Evolutionary conservation across 1,139 yeast genomes (phyloP), one percentile per base, ranked within the genome.

Genomic region (Candida tunisiensis): DNA sequence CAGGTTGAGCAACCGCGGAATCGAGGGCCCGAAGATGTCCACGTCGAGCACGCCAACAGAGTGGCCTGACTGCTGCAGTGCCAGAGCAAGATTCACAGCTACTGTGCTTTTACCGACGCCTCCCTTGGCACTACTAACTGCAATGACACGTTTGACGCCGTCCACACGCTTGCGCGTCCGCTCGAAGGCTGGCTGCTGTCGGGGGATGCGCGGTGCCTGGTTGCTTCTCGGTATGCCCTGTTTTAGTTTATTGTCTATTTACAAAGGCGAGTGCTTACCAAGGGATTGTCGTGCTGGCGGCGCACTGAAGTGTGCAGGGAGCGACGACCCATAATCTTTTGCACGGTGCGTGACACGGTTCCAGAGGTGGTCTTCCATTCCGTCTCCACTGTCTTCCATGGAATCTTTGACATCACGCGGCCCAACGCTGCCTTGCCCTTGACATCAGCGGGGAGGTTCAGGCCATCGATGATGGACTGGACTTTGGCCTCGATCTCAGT

Each of bases 21-120:
- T 49, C 0, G 83, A 73, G 0, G 93, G 93, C 0, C 93, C 93
- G 51, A 79, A 80, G 6, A 80, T 60, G 47, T 80, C 93, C 0
- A 75, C 79, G 46, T 80, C 93, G 9, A 80, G 56, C 3, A 80
- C 47, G 0, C 93, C 93, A 0, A 71, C 74, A 19, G 59, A 60
- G 24, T 65, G 54, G 1, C 82, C 80, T 19, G 55, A 45, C 16
- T 55, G 45, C 20, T 65, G 65, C 28, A 80, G 47, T 0, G 80
- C 66, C 28, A 74, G 43, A 0, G 42, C 91, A 9, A 74, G 41
- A 38, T 80, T 82, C 4, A 72, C 74, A 1, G 52, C 40, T 4
- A 63, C 61, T 0, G 69, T 63, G 3, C 68, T 62, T 51, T 62
- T 69, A 27, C 69, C 83, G 25, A 75, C 88, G 1, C 88, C 88